phyloP scores from a whole-genome alignment of 2,329 filamentous ascomycete genomes.

The Aspergillus pseudoviridinutans region DNA sequence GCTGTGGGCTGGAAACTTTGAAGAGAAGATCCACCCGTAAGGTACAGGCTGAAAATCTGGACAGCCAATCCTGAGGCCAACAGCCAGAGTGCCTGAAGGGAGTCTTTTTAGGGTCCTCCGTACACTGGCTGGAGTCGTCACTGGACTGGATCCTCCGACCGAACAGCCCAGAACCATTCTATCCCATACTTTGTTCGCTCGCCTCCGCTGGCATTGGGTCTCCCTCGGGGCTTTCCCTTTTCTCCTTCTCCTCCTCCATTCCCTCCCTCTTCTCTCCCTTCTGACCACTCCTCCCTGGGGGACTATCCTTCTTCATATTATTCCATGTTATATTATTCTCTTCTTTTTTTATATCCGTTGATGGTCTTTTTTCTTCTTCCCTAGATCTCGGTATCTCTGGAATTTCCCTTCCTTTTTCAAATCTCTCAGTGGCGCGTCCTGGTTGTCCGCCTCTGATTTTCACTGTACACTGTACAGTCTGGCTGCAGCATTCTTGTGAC shows the following conservation, averaged over 20 bases:
- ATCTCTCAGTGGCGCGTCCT: conserved; percentile 28
- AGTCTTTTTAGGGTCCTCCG: neutral
- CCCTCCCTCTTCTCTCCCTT: conserved; percentile 9
- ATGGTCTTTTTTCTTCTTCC: conserved; percentile 1
- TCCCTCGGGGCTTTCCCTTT: neutral
- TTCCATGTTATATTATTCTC: conserved; percentile 17
- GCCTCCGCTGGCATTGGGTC: neutral
- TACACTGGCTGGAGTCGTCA: neutral
- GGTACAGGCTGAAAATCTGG: neutral
- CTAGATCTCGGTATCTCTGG: conserved; percentile 28
- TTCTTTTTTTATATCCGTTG: conserved; percentile 12
- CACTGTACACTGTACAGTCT: conserved; percentile 15
- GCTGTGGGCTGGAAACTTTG: neutral
- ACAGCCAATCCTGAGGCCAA: neutral
- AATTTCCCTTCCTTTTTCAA: conserved; percentile 18
- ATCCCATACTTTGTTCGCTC: neutral
- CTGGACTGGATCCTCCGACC: neutral
- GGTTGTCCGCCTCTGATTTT: conserved; percentile 37
- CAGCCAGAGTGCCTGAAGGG: neutral
- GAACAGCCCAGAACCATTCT: neutral
- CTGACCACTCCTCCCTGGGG: conserved; percentile 13
- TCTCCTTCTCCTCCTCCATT: conserved; percentile 3
- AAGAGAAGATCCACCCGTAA: neutral
- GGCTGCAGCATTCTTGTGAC: conserved; percentile 13
- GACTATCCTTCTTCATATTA: conserved; percentile 17